These are phyloP conservation scores for Suillus hirtellus DNA, from an alignment of 768 basidiomycete species.

Conservation along the genomic window DNA sequence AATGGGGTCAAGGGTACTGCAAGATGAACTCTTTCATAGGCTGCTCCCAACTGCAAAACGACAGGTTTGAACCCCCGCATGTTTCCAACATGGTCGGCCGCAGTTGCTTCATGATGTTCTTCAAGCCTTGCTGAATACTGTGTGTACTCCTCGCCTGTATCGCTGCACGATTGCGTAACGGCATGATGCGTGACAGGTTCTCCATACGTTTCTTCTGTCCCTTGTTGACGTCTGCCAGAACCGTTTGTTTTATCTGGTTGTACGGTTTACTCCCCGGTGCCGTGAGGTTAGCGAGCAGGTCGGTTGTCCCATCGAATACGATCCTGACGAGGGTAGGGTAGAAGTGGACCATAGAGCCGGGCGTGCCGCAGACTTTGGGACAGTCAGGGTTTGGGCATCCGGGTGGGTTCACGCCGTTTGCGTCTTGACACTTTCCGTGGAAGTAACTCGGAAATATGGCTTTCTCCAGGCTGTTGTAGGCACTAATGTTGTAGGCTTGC, in stretches of 20 bases:
- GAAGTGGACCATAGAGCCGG: slow-evolving; percentile 77
- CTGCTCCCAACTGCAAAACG: slow-evolving; percentile 60
- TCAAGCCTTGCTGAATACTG: slow-evolving; percentile 25
- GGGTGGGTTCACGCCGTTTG: slow-evolving; percentile 54
- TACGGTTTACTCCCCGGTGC: slow-evolving; percentile 43
- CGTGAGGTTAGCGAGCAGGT: slow-evolving; percentile 35
- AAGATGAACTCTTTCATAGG: slow-evolving; percentile 64
- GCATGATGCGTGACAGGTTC: slow-evolving; percentile 12
- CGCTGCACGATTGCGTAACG: slow-evolving; percentile 6
- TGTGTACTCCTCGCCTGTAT: slow-evolving; percentile 23
- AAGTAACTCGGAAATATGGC: slow-evolving; percentile 73
- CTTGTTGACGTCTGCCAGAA: slow-evolving; percentile 39
- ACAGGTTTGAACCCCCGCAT: slow-evolving; percentile 50
- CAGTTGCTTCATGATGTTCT: slow-evolving; percentile 36
- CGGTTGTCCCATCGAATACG: slow-evolving; percentile 45
- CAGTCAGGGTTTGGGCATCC: slow-evolving; percentile 84
- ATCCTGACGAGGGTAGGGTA: slow-evolving; percentile 50
- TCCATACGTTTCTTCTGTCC: slow-evolving; percentile 14
- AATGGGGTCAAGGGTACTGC: slow-evolving; percentile 51
- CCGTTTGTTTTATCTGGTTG: slow-evolving; percentile 40
- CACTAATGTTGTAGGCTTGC: slow-evolving; percentile 43
- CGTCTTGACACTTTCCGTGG: slow-evolving; percentile 69
- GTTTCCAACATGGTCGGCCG: slow-evolving; percentile 31
- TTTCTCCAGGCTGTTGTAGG: slow-evolving; percentile 46
- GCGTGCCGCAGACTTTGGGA: slow-evolving; percentile 76